Evolutionary conservation across 2,329 filamentous ascomycete species (phyloP), one percentile per base, ranked within the genome.

Genomic region (Trichophyton rubrum): DNA sequence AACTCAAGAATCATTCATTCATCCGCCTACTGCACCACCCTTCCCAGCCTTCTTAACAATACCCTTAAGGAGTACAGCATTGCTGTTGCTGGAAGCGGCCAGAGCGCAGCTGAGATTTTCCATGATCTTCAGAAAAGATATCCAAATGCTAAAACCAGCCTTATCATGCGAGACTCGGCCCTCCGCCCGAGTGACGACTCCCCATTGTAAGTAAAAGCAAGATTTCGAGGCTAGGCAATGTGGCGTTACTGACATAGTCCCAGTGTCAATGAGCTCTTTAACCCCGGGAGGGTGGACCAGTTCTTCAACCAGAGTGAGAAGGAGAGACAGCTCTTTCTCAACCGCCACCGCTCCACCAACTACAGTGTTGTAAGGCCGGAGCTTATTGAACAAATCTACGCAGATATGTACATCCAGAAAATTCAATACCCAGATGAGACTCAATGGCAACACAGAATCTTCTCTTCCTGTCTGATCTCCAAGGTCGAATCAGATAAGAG

Each of bases 71-170:
- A 79, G 2, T 88, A 90, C 73, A 84, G 83, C n/a, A 85, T 97
- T 58, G 91, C 89, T 7, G 88, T 97, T 11, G 79, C 97, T 35
- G 92, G 92, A 7, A 89, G 85, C 53, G 92, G 92, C 1, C 92
- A 97, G 77, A 95, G 89, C 71, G 90, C 90, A 1, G 92, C 92
- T 9, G 92, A 97, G 77, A 95, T 96, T 68, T 97, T 95, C 78
- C 87, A 89, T 76, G 91, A 95, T 73, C 77, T 97, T 57, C 88
- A 92, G 68, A 80, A 78, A 41, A 78, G 89, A 49, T 96, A 95
- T 72, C 90, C 90, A 38, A 91, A 92, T 71, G 84, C 88, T 27
- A 81, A 82, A 67, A 92, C 90, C 0, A 82, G 80, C 40, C 75
- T 97, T 61, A 78, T 96, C 62, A 93, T 96, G 79, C 85, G 89